Evolutionary conservation across 2,329 filamentous ascomycete genomes (phyloP).

Genomic region (Pseudopithomyces chartarum): DNA sequence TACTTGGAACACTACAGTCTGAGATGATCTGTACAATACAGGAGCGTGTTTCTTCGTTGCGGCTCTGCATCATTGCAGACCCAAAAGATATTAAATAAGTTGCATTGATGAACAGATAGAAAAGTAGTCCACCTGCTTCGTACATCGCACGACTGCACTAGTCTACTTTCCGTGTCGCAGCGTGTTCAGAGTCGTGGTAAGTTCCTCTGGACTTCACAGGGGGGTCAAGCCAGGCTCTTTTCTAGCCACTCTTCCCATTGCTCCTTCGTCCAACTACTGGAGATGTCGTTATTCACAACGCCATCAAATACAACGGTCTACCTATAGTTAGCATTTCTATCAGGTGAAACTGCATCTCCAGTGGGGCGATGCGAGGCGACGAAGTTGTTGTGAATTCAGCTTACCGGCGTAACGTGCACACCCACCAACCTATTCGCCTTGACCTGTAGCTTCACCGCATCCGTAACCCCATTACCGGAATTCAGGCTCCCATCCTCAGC

Average conservation of each 20-base stretch:
- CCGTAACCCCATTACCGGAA: conserved; percentile 78
- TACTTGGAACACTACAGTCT: too few relatives aligned
- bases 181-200: neutral
- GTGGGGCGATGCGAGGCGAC: neutral
- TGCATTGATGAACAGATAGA: too few relatives aligned
- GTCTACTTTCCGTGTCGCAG: too few relatives aligned
- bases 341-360: neutral
- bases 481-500: conserved; percentile 73
- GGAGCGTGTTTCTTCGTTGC: too few relatives aligned
- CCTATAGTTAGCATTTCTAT: neutral
- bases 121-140: too few relatives aligned
- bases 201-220: conserved; percentile 1
- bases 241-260: conserved; percentile 87
- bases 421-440: conserved; percentile 80
- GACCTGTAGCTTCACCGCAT: conserved; percentile 81
- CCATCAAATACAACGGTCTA: conserved; percentile 84
- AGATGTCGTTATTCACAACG: conserved; percentile 77
- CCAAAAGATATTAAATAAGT: too few relatives aligned
- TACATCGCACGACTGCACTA: too few relatives aligned
- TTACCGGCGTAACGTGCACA: conserved; percentile 79
- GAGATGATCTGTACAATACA: too few relatives aligned
- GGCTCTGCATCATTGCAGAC: too few relatives aligned
- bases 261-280: conserved; percentile 75
- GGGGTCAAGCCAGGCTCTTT: conserved; percentile 63
- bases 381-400: neutral